These are phyloP conservation scores for Nicotiana otophora DNA, from an alignment of 257 asterid genomes.

Conservation along the genomic window DNA sequence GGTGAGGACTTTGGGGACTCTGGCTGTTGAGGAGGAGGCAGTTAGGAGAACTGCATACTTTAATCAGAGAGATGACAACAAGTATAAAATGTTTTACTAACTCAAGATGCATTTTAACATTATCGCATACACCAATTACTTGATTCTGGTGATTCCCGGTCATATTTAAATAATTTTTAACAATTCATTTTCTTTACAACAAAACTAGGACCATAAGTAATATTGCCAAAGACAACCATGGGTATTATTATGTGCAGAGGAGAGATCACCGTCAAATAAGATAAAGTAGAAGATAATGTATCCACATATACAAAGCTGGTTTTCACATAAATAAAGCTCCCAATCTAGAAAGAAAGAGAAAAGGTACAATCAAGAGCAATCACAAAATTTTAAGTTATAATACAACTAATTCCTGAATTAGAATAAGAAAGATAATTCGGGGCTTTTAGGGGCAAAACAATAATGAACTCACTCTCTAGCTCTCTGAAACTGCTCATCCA, in stretches of 20 bases:
- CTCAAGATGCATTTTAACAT: background rate
- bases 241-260: background rate
- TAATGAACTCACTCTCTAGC: conserved; percentile 78
- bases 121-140: background rate
- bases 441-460: background rate
- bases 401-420: too few relatives aligned
- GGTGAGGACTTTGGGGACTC: background rate
- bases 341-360: background rate
- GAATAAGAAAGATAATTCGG: background rate
- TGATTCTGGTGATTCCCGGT: background rate
- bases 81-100: background rate
- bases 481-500: conserved; percentile 87
- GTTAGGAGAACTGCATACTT: background rate
- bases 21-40: background rate
- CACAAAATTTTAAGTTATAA: too few relatives aligned
- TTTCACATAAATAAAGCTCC: background rate
- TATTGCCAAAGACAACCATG: background rate
- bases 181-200: background rate
- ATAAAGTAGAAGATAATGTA: background rate
- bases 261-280: background rate
- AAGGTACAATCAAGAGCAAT: too few relatives aligned
- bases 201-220: background rate
- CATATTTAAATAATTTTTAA: background rate
- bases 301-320: background rate
- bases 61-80: background rate